These are phyloP conservation scores for Talaromyces sp. DNA, from an alignment of 2,329 filamentous ascomycete species.

Conservation along the genomic window DNA sequence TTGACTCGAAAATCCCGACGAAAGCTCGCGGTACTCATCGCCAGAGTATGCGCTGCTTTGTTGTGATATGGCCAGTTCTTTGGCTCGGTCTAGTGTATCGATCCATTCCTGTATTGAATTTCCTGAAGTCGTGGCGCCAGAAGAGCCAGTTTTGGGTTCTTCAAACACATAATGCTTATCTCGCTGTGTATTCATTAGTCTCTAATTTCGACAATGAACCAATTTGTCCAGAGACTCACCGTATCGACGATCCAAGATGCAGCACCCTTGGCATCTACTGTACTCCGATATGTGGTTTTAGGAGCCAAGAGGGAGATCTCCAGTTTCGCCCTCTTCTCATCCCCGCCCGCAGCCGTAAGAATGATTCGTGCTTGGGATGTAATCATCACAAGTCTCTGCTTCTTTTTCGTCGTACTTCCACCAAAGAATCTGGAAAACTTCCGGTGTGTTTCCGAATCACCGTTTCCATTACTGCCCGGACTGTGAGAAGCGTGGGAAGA, in stretches of 20 bases:
- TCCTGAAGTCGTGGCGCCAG: conserved; percentile 60
- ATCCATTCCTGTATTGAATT: conserved; percentile 86
- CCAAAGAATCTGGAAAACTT: conserved; percentile 94
- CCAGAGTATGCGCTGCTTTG: conserved; percentile 64
- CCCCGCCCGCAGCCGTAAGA: conserved; percentile 83
- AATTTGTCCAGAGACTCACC: conserved; percentile 56
- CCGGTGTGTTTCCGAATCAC: conserved; percentile 66
- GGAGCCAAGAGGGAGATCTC: conserved; percentile 79
- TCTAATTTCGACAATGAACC: neutral
- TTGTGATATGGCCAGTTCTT: conserved; percentile 76
- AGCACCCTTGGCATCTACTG: conserved; percentile 81
- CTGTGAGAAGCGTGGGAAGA: conserved; percentile 74
- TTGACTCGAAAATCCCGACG: conserved; percentile 68
- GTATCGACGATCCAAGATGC: conserved; percentile 89
- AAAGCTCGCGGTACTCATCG: conserved; percentile 67
- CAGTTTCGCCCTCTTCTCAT: conserved; percentile 91
- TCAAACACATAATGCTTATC: conserved; percentile 93
- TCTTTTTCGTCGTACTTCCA: conserved; percentile 84
- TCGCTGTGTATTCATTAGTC: conserved; percentile 52
- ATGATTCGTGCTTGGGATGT: conserved; percentile 89
- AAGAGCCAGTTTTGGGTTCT: conserved; percentile 68
- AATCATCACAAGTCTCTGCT: conserved; percentile 89
- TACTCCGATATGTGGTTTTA: conserved; percentile 74
- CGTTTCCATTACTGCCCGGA: conserved; percentile 61
- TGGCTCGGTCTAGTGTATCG: conserved; percentile 79